Percentiles rank a stretch among this genome's conserved stretches.
These are phyloP conservation scores for Aspergillus bridgeri DNA, from an alignment of 495 filamentous ascomycete species.

Conservation along the genomic window DNA sequence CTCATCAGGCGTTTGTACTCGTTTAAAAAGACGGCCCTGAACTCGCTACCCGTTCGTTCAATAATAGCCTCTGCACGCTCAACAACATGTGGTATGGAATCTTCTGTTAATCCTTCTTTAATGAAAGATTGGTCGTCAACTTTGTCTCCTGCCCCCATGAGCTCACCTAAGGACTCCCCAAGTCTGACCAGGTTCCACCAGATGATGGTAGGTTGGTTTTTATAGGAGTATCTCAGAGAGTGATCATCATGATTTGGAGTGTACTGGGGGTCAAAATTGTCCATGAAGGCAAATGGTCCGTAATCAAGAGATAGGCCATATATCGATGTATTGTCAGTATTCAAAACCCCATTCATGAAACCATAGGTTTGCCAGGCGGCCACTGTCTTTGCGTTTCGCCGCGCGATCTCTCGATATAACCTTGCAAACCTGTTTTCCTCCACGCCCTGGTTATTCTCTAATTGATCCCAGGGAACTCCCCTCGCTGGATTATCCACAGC, in stretches of 20 bases:
- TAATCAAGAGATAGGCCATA: slow-evolving; percentile 88
- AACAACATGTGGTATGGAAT: slow-evolving; percentile 63
- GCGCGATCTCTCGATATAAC: slow-evolving; percentile 82
- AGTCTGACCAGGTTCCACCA: slow-evolving; percentile 98
- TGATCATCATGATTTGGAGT: slow-evolving; percentile 97
- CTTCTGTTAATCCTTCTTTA: slow-evolving; percentile 64
- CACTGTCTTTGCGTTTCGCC: slow-evolving; percentile 83
- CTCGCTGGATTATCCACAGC: slow-evolving; percentile 39
- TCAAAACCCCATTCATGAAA: slow-evolving; percentile 96
- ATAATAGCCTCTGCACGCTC: slow-evolving; percentile 81
- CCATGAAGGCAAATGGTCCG: slow-evolving; percentile 94
- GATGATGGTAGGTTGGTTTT: slow-evolving; percentile 90
- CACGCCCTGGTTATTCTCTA: slow-evolving; percentile 59
- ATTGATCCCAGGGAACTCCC: slow-evolving; percentile 49
- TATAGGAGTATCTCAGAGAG: slow-evolving; percentile 81
- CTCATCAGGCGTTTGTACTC: slow-evolving; percentile 87
- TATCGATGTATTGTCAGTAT: slow-evolving; percentile 94
- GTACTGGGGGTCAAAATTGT: slow-evolving; percentile 90
- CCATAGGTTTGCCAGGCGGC: slow-evolving; percentile 96
- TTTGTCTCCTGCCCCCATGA: slow-evolving; percentile 66
- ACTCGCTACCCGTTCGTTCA: slow-evolving; percentile 73
- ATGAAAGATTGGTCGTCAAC: slow-evolving; percentile 71
- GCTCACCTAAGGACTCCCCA: slow-evolving; percentile 85
- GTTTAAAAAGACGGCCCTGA: slow-evolving; percentile 74
- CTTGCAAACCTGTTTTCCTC: slow-evolving; percentile 83